A percentile compares a stretch with the other conserved stretches of the same genome.
phyloP scores from a whole-genome alignment of 2,329 filamentous ascomycete species.

The Ceratocystis ficicola region DNA sequence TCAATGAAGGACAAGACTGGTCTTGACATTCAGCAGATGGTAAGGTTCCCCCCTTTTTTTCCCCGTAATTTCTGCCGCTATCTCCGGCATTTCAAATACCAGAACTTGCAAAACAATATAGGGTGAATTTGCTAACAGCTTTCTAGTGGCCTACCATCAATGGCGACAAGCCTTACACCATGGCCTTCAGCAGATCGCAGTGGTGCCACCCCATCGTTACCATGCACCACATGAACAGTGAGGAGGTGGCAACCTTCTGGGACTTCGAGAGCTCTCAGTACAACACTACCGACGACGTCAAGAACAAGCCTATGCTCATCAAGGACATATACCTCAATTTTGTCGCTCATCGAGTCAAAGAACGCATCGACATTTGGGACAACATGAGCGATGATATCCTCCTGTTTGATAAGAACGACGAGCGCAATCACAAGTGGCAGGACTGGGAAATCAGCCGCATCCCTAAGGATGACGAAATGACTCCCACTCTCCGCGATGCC shows the following conservation, averaged over 20 bases:
- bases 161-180: constrained; percentile 41
- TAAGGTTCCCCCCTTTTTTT: constrained; percentile 27
- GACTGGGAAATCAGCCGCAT: constrained; percentile 23
- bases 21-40: constrained; percentile 33
- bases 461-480: constrained; percentile 29
- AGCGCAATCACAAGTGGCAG: constrained; percentile 29
- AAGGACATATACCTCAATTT: constrained; percentile 39
- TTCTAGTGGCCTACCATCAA: constrained; percentile 42
- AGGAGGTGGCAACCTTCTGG: constrained; percentile 41
- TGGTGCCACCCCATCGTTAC: constrained; percentile 47
- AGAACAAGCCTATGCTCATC: constrained; percentile 31
- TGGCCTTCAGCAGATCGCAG: constrained; percentile 36
- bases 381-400: constrained; percentile 38
- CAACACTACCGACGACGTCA: constrained; percentile 19
- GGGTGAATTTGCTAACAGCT: constrained; percentile 5
- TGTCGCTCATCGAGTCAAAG: constrained; percentile 32
- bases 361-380: constrained; percentile 39
- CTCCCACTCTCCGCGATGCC: constrained; percentile 32
- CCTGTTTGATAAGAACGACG: constrained; percentile 31
- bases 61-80: not conserved
- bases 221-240: constrained; percentile 42
- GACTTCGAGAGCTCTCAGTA: constrained; percentile 38
- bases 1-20: constrained; percentile 36
- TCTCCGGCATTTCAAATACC: not conserved
- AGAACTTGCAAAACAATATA: not conserved